Conservation (phyloP, 805 yeast genomes). For the Saturnispora serradocipensis region DNA sequence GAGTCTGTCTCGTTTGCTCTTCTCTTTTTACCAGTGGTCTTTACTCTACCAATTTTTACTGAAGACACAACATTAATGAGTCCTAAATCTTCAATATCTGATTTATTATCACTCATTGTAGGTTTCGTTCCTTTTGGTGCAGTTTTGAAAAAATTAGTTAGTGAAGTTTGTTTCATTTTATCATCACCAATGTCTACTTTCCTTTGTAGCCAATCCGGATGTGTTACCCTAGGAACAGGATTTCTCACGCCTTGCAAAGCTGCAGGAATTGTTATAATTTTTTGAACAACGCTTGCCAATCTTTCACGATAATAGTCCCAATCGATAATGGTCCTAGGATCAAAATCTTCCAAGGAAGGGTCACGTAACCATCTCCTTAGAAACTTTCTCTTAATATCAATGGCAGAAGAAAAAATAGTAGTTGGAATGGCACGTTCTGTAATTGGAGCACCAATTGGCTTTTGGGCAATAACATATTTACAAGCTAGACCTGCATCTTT, state of each 20-base stretch:
- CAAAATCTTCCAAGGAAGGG: conserved; percentile 65
- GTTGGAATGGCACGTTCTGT: conserved; percentile 97
- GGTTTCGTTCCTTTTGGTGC: conserved; percentile 31
- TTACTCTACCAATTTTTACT: conserved; percentile 36
- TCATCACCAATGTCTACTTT: conserved; percentile 54
- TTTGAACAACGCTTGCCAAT: conserved; percentile 85
- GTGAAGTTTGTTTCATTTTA: conserved; percentile 59
- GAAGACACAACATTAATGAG: conserved; percentile 21
- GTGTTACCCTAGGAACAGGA: conserved; percentile 91
- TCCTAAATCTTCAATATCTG: conserved; percentile 71
- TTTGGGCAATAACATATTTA: conserved; percentile 80
- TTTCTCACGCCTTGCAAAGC: conserved; percentile 80
- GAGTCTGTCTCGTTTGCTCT: conserved; percentile 23
- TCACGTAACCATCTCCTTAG: conserved; percentile 84
- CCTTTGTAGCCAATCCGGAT: conserved; percentile 86
- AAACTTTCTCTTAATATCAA: conserved; percentile 56
- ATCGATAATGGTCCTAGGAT: conserved; percentile 81
- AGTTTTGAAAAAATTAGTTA: conserved; percentile 47
- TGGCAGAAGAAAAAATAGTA: conserved; percentile 84
- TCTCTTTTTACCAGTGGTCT: conserved; percentile 35
- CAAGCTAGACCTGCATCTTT: conserved; percentile 95
- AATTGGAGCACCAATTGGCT: conserved; percentile 79
- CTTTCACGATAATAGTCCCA: conserved; percentile 92
- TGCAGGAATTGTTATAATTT: conserved; percentile 94
- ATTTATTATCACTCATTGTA: conserved; percentile 26